Base-by-base conservation (phyloP, 805 yeast species). In the Ogataea kodamae region DNA sequence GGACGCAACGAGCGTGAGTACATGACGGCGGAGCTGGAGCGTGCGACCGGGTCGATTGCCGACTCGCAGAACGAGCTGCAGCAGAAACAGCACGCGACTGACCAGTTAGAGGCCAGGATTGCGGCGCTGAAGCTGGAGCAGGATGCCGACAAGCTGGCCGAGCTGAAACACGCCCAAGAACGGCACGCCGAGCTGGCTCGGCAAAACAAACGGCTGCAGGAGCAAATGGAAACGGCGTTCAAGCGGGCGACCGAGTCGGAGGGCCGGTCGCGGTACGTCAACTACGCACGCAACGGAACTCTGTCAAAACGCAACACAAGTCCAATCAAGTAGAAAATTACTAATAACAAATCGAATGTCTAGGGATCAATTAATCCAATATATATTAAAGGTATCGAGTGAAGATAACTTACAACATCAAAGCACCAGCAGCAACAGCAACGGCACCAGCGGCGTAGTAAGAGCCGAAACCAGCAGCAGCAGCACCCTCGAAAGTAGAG, bases 1-100 rank as follows among this genome's bases (percentile, higher is more conserved):
- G 66, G 68, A 25, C 54, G 56, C 2, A 75, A 74, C 21, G 95
- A 87, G 48, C 70, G 67, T 28, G 72, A 64, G 30, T 88, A 83
- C 55, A 81, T 79, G 76, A 49, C 56, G 6, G 65, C 63, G 18
- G 90, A 84, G 52, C 68, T 75, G 18, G 58, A 57, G 12, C 70
- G 76, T 32, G 81, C 87, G 0, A 46, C 54, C 8, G 58, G 56
- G 6, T 70, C 87, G 0, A 65, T 71, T 0, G 43, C 44, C 9
- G 81, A 74, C 11, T 68, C 78, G 1, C 50, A 60, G 1, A 28
- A 27, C 2, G 63, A 57, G 22, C 60, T 67, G 5, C 28, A 25
- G 1, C 36, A 34, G n/a, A 45, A 43, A 23, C 28, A 37, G 21
- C 22, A 20, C 5, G 40, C 35, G 14, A 35, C 46, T 21, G 36